phyloP scores from a whole-genome alignment of 2,329 filamentous ascomycete species.

The Anthostomella pinea region DNA sequence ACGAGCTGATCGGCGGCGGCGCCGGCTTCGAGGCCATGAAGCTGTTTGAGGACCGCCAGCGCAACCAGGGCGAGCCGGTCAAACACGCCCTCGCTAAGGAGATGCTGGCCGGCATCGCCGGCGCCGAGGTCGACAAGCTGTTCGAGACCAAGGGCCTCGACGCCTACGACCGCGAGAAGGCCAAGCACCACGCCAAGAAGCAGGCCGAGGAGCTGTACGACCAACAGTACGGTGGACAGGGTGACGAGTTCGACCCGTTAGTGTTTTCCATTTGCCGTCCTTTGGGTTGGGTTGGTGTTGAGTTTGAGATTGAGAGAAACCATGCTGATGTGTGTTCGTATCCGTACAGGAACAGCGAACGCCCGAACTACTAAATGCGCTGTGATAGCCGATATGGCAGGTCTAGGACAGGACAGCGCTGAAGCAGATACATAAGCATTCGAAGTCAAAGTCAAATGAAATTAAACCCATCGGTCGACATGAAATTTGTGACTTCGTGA shows the following conservation, averaged over 20 bases:
- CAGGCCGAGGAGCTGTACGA: slow-evolving; percentile 61
- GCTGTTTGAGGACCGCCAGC: slow-evolving; percentile 73
- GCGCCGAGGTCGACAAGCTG: slow-evolving; percentile 73
- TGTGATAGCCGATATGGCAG: too few species aligned
- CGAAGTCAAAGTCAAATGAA: too few species aligned
- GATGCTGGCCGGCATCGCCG: slow-evolving; percentile 67
- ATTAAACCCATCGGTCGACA: too few species aligned
- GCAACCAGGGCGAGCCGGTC: slow-evolving; percentile 67
- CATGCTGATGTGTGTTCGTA: too few species aligned
- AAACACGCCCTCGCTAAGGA: slow-evolving; percentile 77
- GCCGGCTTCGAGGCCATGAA: slow-evolving; percentile 80
- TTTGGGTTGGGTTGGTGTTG: background rate
- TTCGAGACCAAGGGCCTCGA: slow-evolving; percentile 68
- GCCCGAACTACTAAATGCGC: too few species aligned
- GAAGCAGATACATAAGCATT: too few species aligned
- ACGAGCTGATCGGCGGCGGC: slow-evolving; percentile 73
- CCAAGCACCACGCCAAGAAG: slow-evolving; percentile 56
- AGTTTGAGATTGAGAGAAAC: too few species aligned
- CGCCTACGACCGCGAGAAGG: slow-evolving; percentile 54
- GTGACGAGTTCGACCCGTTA: slow-evolving; percentile 58
- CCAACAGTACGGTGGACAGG: slow-evolving; percentile 52
- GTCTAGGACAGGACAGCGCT: too few species aligned
- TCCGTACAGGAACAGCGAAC: too few species aligned
- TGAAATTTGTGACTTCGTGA: too few species aligned
- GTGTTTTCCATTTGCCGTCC: slow-evolving; percentile 22